Evolutionary conservation across 257 asterid species (phyloP), one percentile per base, ranked within the genome.

Genomic region (Solanum chaucha): DNA sequence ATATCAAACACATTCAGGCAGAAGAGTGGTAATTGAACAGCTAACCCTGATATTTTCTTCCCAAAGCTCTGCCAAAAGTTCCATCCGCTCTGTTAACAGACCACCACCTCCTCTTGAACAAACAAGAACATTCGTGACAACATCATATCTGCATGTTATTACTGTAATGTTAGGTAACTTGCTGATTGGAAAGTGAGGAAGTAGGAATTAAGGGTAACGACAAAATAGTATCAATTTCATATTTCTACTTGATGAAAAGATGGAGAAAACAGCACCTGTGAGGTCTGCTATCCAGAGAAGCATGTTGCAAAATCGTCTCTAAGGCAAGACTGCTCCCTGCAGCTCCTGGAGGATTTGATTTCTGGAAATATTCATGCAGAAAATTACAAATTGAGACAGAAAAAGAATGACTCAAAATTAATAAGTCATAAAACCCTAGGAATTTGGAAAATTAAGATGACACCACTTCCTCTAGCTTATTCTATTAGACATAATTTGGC

Each of bases 81-180:
- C 97, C 98, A 97, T 97, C 88, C 99, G 98, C 92, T 97, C 99
- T 71, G 88, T 88, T 83, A 97, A 90, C 86, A 97, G 93, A 67
- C 99, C 99, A 32, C 99, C 99, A 2, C 99, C 99, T 87, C 99
- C 99, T 94, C 99, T 92, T 86, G 98, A 97, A 92, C 99, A 97
- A 90, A 97, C 94, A 84, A 97, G 99, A 85, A 95, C 89, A 22
- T 88, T 93, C 26, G 87, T 87, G 86, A 94, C 93, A 35, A 73
- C 77, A 87, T 92, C 95, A 90, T 91, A 89, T 89, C 98, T 95
- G 95, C 85, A 85, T 73, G 72, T 86, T 68, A 67, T 74, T 38
- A 59, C 86, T 35, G 34, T 67, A 73, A 89, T 28, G 26, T 67
- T 87, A 28, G 82, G 88, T 30, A 32, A 70, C 41, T 51, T 36